Percentiles rank a stretch among this genome's conserved stretches.
Evolutionary conservation across 2,329 filamentous ascomycete genomes (phyloP).

Genomic region (Chaetomium globosum): DNA sequence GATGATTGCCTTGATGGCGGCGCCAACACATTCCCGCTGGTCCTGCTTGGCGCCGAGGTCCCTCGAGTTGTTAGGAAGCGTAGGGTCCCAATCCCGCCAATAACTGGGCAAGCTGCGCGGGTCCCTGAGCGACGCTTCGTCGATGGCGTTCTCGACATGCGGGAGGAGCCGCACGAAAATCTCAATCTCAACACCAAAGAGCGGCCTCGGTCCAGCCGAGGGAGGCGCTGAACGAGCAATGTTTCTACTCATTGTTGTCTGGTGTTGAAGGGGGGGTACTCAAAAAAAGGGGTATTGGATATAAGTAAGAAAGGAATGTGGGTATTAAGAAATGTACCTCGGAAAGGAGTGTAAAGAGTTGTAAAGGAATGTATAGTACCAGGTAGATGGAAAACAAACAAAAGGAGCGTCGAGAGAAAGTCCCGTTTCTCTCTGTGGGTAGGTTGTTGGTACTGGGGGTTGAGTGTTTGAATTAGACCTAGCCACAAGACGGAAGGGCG

Average conservation of each 20-base stretch:
- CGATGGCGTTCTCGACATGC: not conserved
- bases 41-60: not conserved
- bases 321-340: no score
- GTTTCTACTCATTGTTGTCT: not conserved
- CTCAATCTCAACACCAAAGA: conserved; percentile 9
- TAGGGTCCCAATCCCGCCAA: not conserved
- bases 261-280: not conserved
- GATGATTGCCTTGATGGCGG: not conserved
- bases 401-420: not conserved
- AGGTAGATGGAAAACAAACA: not conserved
- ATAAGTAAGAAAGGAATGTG: no score
- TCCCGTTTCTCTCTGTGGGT: not conserved
- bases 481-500: not conserved
- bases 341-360: not conserved
- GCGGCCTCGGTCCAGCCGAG: not conserved
- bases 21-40: not conserved
- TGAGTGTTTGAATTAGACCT: not conserved
- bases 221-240: not conserved
- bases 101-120: not conserved
- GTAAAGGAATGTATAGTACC: not conserved
- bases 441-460: not conserved
- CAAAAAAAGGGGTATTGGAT: no score
- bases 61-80: not conserved
- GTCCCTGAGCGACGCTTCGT: no score
- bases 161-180: not conserved